These are phyloP conservation scores for Phoma herbarum DNA, from an alignment of 2,329 filamentous ascomycete species.

Conservation along the genomic window DNA sequence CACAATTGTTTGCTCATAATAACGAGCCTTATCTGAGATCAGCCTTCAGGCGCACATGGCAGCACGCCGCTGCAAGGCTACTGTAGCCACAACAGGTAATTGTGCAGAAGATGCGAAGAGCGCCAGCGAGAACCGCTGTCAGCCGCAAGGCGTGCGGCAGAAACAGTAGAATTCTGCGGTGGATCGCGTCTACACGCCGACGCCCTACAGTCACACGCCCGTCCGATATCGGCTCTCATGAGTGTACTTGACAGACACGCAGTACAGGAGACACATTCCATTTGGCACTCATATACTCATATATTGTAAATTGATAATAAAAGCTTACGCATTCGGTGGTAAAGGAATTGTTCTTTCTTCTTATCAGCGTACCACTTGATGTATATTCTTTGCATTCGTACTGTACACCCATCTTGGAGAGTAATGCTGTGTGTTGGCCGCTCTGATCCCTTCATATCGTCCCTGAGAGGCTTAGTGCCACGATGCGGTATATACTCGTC, in stretches of 20 bases:
- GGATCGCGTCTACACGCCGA: conserved; percentile 17
- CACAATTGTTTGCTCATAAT: conserved; percentile 19
- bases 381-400: background rate
- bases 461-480: background rate
- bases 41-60: conserved; percentile 5
- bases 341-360: background rate
- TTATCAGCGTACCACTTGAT: background rate
- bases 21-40: conserved; percentile 17
- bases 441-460: background rate
- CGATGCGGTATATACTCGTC: background rate
- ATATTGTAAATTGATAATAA: too few relatives aligned
- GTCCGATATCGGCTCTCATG: conserved; percentile 14
- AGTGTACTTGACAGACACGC: background rate
- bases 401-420: background rate
- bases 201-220: conserved; percentile 2
- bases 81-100: conserved; percentile 12
- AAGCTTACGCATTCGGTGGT: too few relatives aligned
- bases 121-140: conserved; percentile 8
- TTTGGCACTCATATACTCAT: background rate
- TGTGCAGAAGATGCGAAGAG: conserved; percentile 6
- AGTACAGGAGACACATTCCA: background rate
- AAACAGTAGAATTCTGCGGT: conserved; percentile 22
- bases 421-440: background rate
- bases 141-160: conserved; percentile 17
- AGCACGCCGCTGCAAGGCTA: conserved; percentile 10